phyloP scores from a whole-genome alignment of 1,284 basidiomycete species.

The Puccinia brachypodii region DNA sequence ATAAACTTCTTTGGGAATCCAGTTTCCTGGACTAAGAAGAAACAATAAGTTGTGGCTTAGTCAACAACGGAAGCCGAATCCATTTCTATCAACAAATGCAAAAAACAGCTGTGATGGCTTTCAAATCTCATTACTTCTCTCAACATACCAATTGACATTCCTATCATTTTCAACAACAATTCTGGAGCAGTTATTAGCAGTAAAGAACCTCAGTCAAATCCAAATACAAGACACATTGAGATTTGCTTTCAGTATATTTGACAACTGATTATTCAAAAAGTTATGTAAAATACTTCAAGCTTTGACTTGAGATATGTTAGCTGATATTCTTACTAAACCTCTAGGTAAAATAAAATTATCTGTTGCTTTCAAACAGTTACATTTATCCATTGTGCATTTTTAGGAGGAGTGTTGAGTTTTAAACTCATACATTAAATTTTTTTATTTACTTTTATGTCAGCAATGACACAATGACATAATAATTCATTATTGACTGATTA shows the following conservation, averaged over 20 bases:
- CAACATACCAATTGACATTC: background rate
- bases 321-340: constrained; percentile 1
- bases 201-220: constrained; percentile 5
- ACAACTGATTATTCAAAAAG: background rate
- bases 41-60: background rate
- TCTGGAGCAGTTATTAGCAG: background rate
- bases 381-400: background rate
- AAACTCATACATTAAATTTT: too few species aligned
- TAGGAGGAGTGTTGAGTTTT: too few species aligned
- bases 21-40: background rate
- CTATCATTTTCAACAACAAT: background rate
- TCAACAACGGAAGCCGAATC: background rate
- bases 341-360: background rate
- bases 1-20: background rate
- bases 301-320: background rate
- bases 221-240: constrained; percentile 25
- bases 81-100: background rate
- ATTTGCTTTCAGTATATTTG: constrained; percentile 23
- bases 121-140: background rate
- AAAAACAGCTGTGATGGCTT: constrained; percentile 15
- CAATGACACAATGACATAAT: too few species aligned
- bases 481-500: too few species aligned
- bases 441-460: too few species aligned
- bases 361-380: background rate
- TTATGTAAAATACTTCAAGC: background rate